Conservation (phyloP, 768 basidiomycete genomes). For the Russula sp. region DNA sequence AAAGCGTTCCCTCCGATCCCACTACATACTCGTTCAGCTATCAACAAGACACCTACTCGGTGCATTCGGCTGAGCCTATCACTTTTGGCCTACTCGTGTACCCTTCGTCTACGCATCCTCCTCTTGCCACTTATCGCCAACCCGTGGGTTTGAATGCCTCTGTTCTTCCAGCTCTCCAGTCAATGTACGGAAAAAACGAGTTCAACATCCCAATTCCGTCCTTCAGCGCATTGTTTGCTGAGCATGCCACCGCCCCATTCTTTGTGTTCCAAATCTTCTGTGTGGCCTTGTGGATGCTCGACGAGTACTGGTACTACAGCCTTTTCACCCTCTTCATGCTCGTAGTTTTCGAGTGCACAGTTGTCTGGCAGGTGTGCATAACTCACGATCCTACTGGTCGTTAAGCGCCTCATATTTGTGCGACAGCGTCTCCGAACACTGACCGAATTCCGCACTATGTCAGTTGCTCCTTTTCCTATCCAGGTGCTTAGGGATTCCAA, state of each 20-base stretch:
- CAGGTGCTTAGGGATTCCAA: constrained; percentile 69
- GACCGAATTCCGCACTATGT: constrained; percentile 96
- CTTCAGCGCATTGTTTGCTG: constrained; percentile 83
- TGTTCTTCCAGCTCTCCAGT: constrained; percentile 44
- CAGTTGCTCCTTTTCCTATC: constrained; percentile 84
- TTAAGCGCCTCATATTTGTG: constrained; percentile 2
- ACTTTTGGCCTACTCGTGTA: constrained; percentile 81
- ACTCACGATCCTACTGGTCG: neutral
- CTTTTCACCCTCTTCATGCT: constrained; percentile 99
- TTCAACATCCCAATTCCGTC: constrained; percentile 97
- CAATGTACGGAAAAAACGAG: constrained; percentile 85
- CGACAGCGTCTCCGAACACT: constrained; percentile 82
- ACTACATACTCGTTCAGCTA: constrained; percentile 83
- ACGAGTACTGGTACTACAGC: constrained; percentile 99
- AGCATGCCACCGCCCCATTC: constrained; percentile 98
- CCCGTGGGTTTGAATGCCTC: constrained; percentile 47
- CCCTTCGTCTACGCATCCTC: constrained; percentile 66
- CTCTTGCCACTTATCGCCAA: constrained; percentile 55
- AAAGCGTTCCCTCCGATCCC: constrained; percentile 50
- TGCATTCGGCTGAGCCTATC: constrained; percentile 46
- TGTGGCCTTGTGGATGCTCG: constrained; percentile 93
- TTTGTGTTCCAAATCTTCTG: constrained; percentile 99
- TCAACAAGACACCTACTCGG: constrained; percentile 88
- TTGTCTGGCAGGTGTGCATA: constrained; percentile 86
- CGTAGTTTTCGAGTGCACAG: constrained; percentile 96